phyloP scores from a whole-genome alignment of 257 asterid genomes.

The Prunella vulgaris region DNA sequence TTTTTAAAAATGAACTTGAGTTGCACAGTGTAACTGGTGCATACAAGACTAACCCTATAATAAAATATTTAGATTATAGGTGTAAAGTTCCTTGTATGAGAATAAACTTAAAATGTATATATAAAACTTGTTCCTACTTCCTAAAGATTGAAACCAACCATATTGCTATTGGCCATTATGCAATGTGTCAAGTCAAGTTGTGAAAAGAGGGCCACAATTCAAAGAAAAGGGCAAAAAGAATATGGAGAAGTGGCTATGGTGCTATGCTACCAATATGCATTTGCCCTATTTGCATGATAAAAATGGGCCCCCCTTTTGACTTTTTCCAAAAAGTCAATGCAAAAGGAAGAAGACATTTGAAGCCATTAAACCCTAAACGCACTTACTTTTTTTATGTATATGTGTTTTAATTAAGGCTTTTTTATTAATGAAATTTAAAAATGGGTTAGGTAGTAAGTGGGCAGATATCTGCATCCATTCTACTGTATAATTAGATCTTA shows the following conservation, averaged over 20 bases:
- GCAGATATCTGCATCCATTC: no score
- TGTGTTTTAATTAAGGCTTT: background rate
- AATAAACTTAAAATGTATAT: background rate
- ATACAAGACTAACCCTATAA: no score
- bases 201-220: conserved; percentile 27
- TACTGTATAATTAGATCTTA: no score
- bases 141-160: conserved; percentile 25
- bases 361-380: conserved; percentile 20
- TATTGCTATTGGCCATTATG: conserved; percentile 20
- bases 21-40: no score
- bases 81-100: background rate
- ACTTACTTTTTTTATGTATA: background rate
- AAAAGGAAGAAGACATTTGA: conserved; percentile 11
- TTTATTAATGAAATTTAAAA: background rate
- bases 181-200: conserved; percentile 20
- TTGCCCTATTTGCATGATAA: conserved; percentile 9
- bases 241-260: conserved; percentile 22
- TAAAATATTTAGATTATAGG: no score
- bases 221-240: conserved; percentile 22
- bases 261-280: conserved; percentile 9
- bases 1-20: no score
- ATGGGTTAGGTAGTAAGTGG: background rate
- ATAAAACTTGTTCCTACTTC: conserved; percentile 2
- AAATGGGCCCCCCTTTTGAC: conserved; percentile 24
- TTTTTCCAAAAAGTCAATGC: conserved; percentile 33